Conservation (phyloP, 2,329 filamentous ascomycete species). For the Exserohilum turcica region DNA sequence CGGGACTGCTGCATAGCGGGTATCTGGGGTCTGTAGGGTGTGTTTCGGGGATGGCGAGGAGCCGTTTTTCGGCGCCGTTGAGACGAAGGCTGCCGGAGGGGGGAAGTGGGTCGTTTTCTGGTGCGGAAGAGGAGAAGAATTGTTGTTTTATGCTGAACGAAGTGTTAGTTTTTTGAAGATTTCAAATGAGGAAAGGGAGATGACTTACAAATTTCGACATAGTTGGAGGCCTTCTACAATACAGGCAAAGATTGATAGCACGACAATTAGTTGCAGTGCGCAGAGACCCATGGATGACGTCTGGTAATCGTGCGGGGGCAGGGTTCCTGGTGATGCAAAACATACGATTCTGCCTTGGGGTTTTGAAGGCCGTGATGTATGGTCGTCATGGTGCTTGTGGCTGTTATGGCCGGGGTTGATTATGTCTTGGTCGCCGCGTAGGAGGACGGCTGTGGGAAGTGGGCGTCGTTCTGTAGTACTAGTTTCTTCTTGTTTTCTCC, state of each 20-base stretch:
- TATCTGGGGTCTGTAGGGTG: not conserved
- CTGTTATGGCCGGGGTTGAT: not conserved
- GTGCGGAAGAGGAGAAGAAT: not conserved
- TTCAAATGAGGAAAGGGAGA: not conserved
- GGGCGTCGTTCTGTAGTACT: slow-evolving; percentile 4
- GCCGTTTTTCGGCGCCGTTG: slow-evolving; percentile 25
- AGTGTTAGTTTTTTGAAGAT: not conserved
- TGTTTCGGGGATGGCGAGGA: slow-evolving; percentile 24
- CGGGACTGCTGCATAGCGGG: slow-evolving; percentile 24
- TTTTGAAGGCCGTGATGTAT: too few species aligned
- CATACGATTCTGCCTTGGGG: slow-evolving; percentile 24
- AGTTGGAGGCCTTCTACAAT: slow-evolving; percentile 33
- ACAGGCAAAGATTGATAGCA: slow-evolving; percentile 34
- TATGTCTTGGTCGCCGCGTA: not conserved
- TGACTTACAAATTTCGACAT: slow-evolving; percentile 26
- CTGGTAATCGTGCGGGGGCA: slow-evolving; percentile 23
- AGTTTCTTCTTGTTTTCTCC: slow-evolving; percentile 2
- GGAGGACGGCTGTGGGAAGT: slow-evolving; percentile 27
- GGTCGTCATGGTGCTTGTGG: slow-evolving; percentile 5
- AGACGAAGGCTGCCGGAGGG: slow-evolving; percentile 22
- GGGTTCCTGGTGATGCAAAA: not conserved
- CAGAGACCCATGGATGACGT: slow-evolving; percentile 32
- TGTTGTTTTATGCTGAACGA: not conserved
- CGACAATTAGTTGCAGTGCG: slow-evolving; percentile 35
- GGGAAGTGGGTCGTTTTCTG: not conserved